phyloP scores from a whole-genome alignment of 2,329 filamentous ascomycete species.

The Monilinia polystroma region DNA sequence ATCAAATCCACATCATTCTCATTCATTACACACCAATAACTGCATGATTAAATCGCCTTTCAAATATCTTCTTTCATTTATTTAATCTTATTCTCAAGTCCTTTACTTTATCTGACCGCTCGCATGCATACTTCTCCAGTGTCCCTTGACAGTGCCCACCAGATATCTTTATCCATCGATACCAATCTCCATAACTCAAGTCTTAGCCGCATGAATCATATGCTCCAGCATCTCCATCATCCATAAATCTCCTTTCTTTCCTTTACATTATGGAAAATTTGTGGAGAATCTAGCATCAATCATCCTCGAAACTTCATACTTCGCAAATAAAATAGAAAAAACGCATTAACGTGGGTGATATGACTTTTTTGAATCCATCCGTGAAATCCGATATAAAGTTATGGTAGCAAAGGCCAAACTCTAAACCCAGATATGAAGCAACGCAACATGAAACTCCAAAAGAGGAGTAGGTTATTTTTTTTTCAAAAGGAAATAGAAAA shows the following conservation, averaged over 20 bases:
- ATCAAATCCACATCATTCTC: neutral
- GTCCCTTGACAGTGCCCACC: constrained; percentile 21
- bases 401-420: constrained; percentile 19
- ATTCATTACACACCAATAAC: neutral
- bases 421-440: constrained; percentile 23
- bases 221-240: constrained; percentile 19
- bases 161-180: constrained; percentile 20
- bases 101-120: constrained; percentile 21
- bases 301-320: constrained; percentile 23
- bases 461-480: constrained; percentile 19
- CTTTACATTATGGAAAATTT: constrained; percentile 18
- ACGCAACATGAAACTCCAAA: constrained; percentile 21
- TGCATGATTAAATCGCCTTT: neutral
- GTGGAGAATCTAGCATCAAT: constrained; percentile 20
- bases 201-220: constrained; percentile 25
- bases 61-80: constrained; percentile 10
- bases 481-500: constrained; percentile 20
- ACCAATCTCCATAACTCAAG: constrained; percentile 19
- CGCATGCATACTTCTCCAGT: constrained; percentile 17
- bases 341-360: neutral
- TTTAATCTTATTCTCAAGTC: constrained; percentile 18
- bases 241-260: constrained; percentile 21
- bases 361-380: constrained; percentile 14
- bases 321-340: constrained; percentile 19
- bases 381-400: constrained; percentile 4